Evolutionary conservation across 2,329 filamentous ascomycete species (phyloP), one percentile per base, ranked within the genome.

Genomic region (Aspergillus pseudoviridinutans): DNA sequence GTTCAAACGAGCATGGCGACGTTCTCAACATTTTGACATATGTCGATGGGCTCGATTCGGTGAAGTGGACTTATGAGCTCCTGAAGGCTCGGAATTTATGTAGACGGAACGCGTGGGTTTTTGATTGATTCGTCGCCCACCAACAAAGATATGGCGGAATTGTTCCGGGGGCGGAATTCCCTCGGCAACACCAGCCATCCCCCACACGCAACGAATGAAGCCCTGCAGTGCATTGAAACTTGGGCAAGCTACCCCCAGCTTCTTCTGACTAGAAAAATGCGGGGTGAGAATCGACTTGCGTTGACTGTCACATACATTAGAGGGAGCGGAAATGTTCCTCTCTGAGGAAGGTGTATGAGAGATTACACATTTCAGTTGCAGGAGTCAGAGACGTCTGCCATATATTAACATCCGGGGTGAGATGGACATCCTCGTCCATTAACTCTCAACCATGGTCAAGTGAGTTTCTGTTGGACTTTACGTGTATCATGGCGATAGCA

Each of bases 401-500:
- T 57, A 59, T 56, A 57, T 60, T 54, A 52, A 53, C 20, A 53
- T 49, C 32, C 5, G 32, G 14, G 14, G 32, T 38, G 22, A 25
- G 44, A 24, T 27, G 44, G 44, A 14, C 14, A 38, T 38, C 14
- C 14, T 2, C 14, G 5, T 38, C 14, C 8, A 38, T 38, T 17
- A 44, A 12, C n/a, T 12, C 22, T 10, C 9, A 22, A 12, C 8
- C n/a, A 24, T 50, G 24, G 3, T 28, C 14, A 38, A 25, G 3
- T 22, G 47, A 27, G 9, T 20, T 20, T 42, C 49, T 42, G 38
- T 41, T 44, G 60, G 46, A 38, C 41, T 28, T 20, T 53, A 20
- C 12, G 49, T 27, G 44, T 51, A 62, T 22, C 49, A 73, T 72
- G 71, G 68, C 70, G 2, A 64, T 72, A 47, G 60, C 63, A 52